A percentile compares a stretch with the other conserved stretches of the same genome.
phyloP scores from a whole-genome alignment of 2,329 filamentous ascomycete species.

The Cordyceps cateniannulata region DNA sequence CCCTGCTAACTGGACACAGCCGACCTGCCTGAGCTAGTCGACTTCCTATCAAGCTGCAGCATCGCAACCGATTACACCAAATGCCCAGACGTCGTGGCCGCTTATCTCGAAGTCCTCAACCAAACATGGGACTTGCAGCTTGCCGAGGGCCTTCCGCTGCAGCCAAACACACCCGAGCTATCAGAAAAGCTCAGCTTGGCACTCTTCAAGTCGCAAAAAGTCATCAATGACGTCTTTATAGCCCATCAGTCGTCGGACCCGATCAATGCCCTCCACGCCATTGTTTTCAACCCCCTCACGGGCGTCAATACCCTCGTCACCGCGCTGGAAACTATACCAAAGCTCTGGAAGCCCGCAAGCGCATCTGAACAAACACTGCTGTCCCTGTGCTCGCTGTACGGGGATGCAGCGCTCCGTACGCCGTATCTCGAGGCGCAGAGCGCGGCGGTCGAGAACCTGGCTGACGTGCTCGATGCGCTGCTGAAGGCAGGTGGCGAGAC shows the following conservation, averaged over 20 bases:
- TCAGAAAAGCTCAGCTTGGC: slow-evolving; percentile 24
- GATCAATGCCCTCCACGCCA: slow-evolving; percentile 18
- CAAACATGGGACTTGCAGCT: slow-evolving; percentile 28
- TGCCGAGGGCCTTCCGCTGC: slow-evolving; percentile 14
- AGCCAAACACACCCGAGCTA: slow-evolving; percentile 18
- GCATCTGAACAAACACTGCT: slow-evolving; percentile 21
- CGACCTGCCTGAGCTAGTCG: slow-evolving; percentile 24
- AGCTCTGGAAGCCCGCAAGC: slow-evolving; percentile 21
- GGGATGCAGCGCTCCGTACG: slow-evolving; percentile 32
- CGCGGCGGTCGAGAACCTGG: slow-evolving; percentile 41
- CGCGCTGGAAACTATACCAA: slow-evolving; percentile 33
- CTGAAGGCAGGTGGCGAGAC: slow-evolving; percentile 23
- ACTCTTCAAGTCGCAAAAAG: slow-evolving; percentile 33
- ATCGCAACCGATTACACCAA: slow-evolving; percentile 19
- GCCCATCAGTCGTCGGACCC: slow-evolving; percentile 20
- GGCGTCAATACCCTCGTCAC: slow-evolving; percentile 30
- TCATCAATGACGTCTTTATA: slow-evolving; percentile 31
- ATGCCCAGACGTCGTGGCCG: slow-evolving; percentile 37
- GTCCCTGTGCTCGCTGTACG: slow-evolving; percentile 37
- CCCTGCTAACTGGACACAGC: slow-evolving; percentile 21
- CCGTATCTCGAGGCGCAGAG: slow-evolving; percentile 39
- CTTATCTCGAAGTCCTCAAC: slow-evolving; percentile 42
- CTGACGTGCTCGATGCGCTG: slow-evolving; percentile 36
- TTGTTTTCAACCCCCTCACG: slow-evolving; percentile 24
- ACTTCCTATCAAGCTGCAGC: slow-evolving; percentile 23